Conservation (phyloP, 1,284 basidiomycete genomes). For the Melampsora americana region DNA sequence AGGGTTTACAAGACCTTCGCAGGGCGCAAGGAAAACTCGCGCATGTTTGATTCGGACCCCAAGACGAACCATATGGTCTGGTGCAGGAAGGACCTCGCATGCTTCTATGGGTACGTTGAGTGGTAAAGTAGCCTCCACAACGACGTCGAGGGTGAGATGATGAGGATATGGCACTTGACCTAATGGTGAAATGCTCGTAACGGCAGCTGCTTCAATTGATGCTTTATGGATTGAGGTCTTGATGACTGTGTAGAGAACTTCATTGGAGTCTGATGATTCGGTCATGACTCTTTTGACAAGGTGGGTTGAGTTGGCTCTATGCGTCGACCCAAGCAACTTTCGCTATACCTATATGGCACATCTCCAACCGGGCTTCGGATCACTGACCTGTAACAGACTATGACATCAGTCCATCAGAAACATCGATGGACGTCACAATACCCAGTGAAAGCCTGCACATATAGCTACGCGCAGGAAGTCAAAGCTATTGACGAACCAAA, state of each 20-base stretch:
- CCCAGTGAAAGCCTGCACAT: too few relatives aligned
- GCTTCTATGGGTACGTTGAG: background rate
- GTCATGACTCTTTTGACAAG: background rate
- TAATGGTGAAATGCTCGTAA: background rate
- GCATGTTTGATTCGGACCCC: background rate
- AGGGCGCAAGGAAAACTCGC: background rate
- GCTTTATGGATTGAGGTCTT: background rate
- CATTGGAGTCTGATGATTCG: background rate
- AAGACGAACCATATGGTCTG: background rate
- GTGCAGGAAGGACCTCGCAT: conserved; percentile 3
- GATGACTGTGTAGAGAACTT: background rate
- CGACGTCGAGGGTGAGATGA: background rate
- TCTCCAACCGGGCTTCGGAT: too few relatives aligned
- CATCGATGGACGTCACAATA: too few relatives aligned
- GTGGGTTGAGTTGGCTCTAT: too few relatives aligned
- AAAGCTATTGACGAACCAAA: too few relatives aligned
- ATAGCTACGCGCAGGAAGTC: too few relatives aligned
- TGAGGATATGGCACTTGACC: background rate
- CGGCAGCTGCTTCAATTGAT: background rate
- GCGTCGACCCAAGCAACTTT: too few relatives aligned
- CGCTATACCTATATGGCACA: too few relatives aligned
- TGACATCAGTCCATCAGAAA: too few relatives aligned
- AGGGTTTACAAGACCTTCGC: background rate
- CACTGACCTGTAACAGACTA: too few relatives aligned
- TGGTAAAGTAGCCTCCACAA: background rate